Percentiles rank a stretch among this genome's conserved stretches.
Evolutionary conservation across 345 rosid species (phyloP).

Genomic region (Eucalyptus sp.): DNA sequence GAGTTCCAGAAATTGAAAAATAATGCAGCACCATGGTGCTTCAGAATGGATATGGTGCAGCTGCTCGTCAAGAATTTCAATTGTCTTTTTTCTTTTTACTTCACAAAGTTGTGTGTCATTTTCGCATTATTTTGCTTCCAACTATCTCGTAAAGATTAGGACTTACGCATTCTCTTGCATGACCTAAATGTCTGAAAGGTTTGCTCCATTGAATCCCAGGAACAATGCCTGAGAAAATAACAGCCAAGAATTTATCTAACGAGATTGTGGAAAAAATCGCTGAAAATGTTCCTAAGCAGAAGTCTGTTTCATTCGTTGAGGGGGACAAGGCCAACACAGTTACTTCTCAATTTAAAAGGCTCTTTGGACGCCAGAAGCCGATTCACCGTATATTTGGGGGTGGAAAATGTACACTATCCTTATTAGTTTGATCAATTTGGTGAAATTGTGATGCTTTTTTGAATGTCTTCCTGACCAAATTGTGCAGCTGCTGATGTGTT

Average conservation of each 20-base stretch:
- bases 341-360: constrained; percentile 43
- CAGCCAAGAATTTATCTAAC: constrained; percentile 36
- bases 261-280: constrained; percentile 55
- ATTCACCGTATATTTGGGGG: constrained; percentile 76
- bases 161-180: background rate
- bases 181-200: background rate
- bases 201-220: background rate
- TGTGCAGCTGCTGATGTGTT: constrained; percentile 94
- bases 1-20: background rate
- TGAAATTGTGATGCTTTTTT: background rate
- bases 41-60: background rate
- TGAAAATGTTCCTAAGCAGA: constrained; percentile 51
- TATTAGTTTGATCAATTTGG: background rate
- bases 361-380: constrained; percentile 81
- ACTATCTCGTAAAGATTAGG: background rate
- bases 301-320: constrained; percentile 51
- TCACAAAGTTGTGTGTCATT: background rate
- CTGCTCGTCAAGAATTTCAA: background rate
- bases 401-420: constrained; percentile 54
- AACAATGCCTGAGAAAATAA: constrained; percentile 72
- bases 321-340: constrained; percentile 33
- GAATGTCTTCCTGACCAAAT: background rate
- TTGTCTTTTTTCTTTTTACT: background rate
- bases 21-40: background rate
- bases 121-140: background rate